phyloP scores from a whole-genome alignment of 345 rosid species.

The Viola odorata region DNA sequence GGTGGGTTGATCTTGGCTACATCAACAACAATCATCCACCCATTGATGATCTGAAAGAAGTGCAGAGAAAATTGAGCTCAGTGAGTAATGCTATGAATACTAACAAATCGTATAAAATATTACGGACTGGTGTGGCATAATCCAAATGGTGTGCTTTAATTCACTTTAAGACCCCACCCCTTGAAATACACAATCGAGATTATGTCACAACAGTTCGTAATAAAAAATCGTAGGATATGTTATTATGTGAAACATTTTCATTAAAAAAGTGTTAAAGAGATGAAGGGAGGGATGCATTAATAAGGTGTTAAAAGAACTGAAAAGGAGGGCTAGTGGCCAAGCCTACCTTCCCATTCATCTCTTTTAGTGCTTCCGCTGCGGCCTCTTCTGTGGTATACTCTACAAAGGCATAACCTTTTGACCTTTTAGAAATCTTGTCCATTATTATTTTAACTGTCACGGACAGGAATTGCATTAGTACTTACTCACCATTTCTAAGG shows the following conservation, averaged over 20 bases:
- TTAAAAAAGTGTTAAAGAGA: not conserved
- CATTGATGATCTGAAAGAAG: constrained; percentile 74
- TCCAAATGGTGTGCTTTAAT: not conserved
- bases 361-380: constrained; percentile 74
- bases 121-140: not conserved
- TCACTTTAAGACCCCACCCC: not conserved
- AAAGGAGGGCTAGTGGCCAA: not conserved
- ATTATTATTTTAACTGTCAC: constrained; percentile 76
- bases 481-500: not conserved
- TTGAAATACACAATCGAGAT: too few relatives aligned
- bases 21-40: constrained; percentile 98
- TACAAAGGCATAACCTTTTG: constrained; percentile 87
- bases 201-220: too few relatives aligned
- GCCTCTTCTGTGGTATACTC: constrained; percentile 93
- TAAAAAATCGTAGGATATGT: too few relatives aligned
- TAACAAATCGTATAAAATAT: not conserved
- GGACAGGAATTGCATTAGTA: not conserved
- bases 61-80: constrained; percentile 10
- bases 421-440: constrained; percentile 97
- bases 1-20: constrained; percentile 65
- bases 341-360: constrained; percentile 92
- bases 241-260: too few relatives aligned
- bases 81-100: too few relatives aligned
- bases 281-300: too few relatives aligned
- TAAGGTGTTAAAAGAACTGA: not conserved